Base-by-base conservation (phyloP, 805 yeast genomes). In the Candida sithepensis region DNA sequence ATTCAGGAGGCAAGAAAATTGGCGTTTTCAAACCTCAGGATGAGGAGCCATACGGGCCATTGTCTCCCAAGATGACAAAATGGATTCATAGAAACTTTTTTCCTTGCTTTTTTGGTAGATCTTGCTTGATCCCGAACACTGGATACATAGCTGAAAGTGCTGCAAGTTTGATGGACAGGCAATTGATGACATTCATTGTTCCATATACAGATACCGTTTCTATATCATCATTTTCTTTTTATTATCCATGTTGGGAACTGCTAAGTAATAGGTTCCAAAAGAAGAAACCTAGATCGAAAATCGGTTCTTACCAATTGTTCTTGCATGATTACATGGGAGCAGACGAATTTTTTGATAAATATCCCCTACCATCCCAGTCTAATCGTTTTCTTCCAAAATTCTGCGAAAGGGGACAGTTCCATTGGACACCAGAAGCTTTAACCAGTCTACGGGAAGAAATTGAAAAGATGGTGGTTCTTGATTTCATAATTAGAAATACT, bases 11-110 rank as follows among this genome's bases (percentile, higher is more conserved):
- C 30, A 55, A 65, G 38, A 72, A 72, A 12, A 73, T 73, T 14
- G 90, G 84, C 0, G 81, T 85, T 2, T 85, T 85, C 69, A 85
- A 85, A 60, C 91, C 91, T 4, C 84, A 83, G 58, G 89, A 84
- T 62, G 91, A 85, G 61, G 90, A 85, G 55, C 91, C 90, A 0
- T 85, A 85, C 58, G 91, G 90, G 0, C 88, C 89, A 1, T 58
- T 85, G 44, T 79, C 86, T 3, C 90, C 91, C 1, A 85, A 85
- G 60, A 82, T 90, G 89, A 78, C 86, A 1, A 85, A 85, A 64
- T 85, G 91, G 90, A 60, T 83, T 3, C 90, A 85, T 59, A 63
- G 90, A 54, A 85, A 84, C 23, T 73, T 85, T 51, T 85, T 85
- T 47, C 91, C 91, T 2, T 85, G 89, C 55, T 84, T 83, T 59